These are phyloP conservation scores for Candida alai DNA, from an alignment of 805 yeast genomes.

Conservation along the genomic window DNA sequence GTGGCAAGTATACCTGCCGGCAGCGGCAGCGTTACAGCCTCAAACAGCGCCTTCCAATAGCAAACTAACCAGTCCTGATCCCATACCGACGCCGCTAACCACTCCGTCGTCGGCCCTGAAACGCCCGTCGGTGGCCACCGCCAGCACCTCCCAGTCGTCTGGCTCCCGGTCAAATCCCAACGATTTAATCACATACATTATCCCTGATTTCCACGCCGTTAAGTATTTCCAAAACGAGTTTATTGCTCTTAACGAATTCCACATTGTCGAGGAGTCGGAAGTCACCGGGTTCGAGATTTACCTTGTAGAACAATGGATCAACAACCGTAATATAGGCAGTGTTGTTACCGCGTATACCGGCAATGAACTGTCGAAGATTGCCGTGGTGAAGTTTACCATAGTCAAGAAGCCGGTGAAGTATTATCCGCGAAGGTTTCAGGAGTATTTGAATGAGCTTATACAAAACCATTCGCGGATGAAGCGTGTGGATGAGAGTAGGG, in stretches of 20 bases:
- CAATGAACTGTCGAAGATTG: conserved; percentile 57
- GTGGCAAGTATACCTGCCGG: conserved; percentile 7
- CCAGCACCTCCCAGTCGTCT: no score
- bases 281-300: conserved; percentile 82
- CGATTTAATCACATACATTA: conserved; percentile 34
- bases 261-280: conserved; percentile 41
- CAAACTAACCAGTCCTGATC: no score
- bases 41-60: no score
- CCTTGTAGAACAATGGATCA: conserved; percentile 93
- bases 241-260: conserved; percentile 30
- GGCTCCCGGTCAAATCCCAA: conserved; percentile 4
- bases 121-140: neutral
- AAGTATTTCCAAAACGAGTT: conserved; percentile 42
- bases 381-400: conserved; percentile 54
- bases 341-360: conserved; percentile 86
- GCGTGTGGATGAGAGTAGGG: conserved; percentile 27
- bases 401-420: conserved; percentile 42
- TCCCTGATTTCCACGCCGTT: conserved; percentile 60
- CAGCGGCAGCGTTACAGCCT: neutral
- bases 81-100: neutral
- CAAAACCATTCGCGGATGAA: conserved; percentile 70
- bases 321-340: conserved; percentile 61
- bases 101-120: neutral
- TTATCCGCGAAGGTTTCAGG: conserved; percentile 52
- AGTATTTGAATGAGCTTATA: conserved; percentile 62